These are phyloP conservation scores for Tulasnella sp. DNA, from an alignment of 768 basidiomycete genomes.

Conservation along the genomic window DNA sequence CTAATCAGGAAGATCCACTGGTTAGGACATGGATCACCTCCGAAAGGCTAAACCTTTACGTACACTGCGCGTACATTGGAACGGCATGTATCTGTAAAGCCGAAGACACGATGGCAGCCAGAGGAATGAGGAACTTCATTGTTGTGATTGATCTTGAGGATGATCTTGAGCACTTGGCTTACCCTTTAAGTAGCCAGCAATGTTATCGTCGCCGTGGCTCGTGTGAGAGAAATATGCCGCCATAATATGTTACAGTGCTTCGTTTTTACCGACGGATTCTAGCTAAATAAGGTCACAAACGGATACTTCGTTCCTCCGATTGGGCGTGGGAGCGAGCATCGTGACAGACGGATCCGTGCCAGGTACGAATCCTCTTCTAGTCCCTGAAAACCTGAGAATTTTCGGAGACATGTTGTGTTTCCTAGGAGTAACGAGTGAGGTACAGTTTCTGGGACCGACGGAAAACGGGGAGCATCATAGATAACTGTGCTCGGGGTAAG, in stretches of 20 bases:
- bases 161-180: too few species aligned
- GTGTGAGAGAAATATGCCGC: not conserved
- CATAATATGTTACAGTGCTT: not conserved
- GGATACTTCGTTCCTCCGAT: not conserved
- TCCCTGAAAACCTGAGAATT: not conserved
- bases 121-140: not conserved
- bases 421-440: not conserved
- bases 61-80: not conserved
- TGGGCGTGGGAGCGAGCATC: not conserved
- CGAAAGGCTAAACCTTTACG: not conserved
- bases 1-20: not conserved
- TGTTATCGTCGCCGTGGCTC: not conserved
- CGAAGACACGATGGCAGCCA: not conserved
- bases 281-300: not conserved
- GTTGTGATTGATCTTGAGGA: not conserved
- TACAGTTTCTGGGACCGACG: not conserved
- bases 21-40: not conserved
- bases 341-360: not conserved
- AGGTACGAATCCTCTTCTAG: not conserved
- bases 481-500: not conserved
- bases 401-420: not conserved
- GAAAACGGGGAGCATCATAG: not conserved
- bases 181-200: not conserved
- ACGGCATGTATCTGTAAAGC: not conserved
- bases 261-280: not conserved